phyloP scores from a whole-genome alignment of 2,329 filamentous ascomycete species.

The Cladosporium sp. region DNA sequence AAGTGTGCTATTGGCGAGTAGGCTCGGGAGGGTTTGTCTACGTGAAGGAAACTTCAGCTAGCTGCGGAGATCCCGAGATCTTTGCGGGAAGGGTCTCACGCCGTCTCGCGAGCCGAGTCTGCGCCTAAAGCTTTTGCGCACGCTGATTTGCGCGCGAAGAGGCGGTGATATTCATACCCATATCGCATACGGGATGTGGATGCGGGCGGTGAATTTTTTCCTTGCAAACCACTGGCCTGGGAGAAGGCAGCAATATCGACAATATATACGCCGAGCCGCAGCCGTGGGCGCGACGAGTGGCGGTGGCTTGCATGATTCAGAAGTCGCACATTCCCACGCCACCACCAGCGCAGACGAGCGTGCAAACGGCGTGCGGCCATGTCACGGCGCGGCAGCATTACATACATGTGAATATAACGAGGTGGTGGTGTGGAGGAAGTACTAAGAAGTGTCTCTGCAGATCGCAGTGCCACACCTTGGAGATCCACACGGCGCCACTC shows the following conservation, averaged over 20 bases:
- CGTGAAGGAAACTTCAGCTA: no score
- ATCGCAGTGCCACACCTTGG: conserved; percentile 1
- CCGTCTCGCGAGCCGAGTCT: conserved; percentile 2
- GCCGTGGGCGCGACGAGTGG: neutral
- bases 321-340: neutral
- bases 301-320: conserved; percentile 7
- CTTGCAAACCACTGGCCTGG: neutral
- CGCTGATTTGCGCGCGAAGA: neutral
- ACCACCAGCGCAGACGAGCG: neutral
- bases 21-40: neutral
- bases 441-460: conserved; percentile 6
- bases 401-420: conserved; percentile 13
- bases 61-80: no score
- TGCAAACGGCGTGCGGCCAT: conserved; percentile 1
- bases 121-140: neutral
- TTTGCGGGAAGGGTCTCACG: neutral
- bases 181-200: conserved; percentile 7
- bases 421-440: conserved; percentile 7
- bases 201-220: conserved; percentile 3
- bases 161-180: conserved; percentile 1
- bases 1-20: neutral
- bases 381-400: neutral
- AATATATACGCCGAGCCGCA: neutral
- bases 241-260: neutral
- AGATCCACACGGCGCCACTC: conserved; percentile 4